These are phyloP conservation scores for Ascochyta clinopodiicola DNA, from an alignment of 2,329 filamentous ascomycete species.

Conservation along the genomic window DNA sequence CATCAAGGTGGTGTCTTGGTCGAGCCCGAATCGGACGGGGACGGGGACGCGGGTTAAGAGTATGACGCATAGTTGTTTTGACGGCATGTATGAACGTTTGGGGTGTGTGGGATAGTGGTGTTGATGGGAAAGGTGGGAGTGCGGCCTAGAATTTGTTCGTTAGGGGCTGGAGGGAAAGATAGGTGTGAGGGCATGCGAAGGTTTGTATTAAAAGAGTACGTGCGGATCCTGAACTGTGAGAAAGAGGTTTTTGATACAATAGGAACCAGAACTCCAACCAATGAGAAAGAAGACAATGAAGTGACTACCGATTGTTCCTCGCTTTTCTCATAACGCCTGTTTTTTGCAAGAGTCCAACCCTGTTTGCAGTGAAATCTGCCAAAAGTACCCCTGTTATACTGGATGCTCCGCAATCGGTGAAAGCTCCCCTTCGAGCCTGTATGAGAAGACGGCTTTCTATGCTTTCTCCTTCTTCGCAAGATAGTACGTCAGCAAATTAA, in stretches of 20 bases:
- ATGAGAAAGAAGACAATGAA: background rate
- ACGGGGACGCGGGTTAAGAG: background rate
- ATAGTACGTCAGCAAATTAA: conserved; percentile 82
- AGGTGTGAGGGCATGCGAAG: no score
- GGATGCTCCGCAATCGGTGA: background rate
- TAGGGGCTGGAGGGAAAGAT: no score
- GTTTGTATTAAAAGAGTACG: conserved; percentile 4
- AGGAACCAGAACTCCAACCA: background rate
- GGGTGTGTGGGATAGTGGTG: background rate
- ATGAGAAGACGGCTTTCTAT: conserved; percentile 19
- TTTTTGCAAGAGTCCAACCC: background rate
- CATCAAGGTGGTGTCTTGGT: background rate
- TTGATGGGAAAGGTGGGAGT: no score
- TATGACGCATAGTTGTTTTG: background rate
- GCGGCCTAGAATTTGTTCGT: no score
- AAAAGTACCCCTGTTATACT: background rate
- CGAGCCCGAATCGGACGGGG: background rate
- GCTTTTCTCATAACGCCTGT: conserved; percentile 8
- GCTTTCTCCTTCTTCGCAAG: conserved; percentile 60
- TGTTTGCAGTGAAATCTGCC: background rate
- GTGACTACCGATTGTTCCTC: background rate
- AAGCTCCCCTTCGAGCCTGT: background rate
- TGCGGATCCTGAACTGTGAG: background rate
- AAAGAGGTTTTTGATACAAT: background rate
- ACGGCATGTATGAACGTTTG: background rate